Conservation (phyloP, 1,139 yeast genomes). For the Suhomyces wounanorum region DNA sequence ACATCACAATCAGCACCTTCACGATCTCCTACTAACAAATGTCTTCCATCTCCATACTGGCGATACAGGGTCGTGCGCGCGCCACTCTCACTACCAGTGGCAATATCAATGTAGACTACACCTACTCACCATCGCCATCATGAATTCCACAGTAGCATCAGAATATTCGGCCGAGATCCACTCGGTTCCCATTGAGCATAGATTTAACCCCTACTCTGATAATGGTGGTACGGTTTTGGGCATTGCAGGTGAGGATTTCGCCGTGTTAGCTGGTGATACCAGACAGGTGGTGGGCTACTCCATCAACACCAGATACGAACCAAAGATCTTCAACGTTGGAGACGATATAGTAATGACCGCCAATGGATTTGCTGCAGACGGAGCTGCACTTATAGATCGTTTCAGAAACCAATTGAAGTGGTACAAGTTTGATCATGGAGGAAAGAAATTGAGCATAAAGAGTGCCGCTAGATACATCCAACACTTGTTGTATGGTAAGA, state of each 20-base stretch:
- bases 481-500: constrained; percentile 85
- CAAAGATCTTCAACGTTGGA: constrained; percentile 87
- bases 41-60: neutral
- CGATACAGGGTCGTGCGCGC: constrained; percentile 6
- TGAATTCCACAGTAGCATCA: constrained; percentile 52
- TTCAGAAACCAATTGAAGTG: constrained; percentile 81
- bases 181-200: constrained; percentile 79
- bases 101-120: constrained; percentile 6
- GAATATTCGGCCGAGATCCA: constrained; percentile 58
- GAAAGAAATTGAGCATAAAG: constrained; percentile 64
- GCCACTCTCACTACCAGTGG: constrained; percentile 8
- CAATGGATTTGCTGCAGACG: constrained; percentile 96
- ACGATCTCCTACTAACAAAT: too few species aligned
- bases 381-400: constrained; percentile 76
- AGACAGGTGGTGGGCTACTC: constrained; percentile 94
- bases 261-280: constrained; percentile 96
- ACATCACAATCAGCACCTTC: neutral
- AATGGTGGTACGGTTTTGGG: constrained; percentile 98
- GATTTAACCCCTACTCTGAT: constrained; percentile 93
- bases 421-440: constrained; percentile 87
- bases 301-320: constrained; percentile 90
- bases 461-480: constrained; percentile 92
- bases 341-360: constrained; percentile 88
- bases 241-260: constrained; percentile 96
- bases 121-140: constrained; percentile 11